Evolutionary conservation across 2,329 filamentous ascomycete genomes (phyloP), one percentile per base, ranked within the genome.

Genomic region (Colletotrichum ledebouriae): DNA sequence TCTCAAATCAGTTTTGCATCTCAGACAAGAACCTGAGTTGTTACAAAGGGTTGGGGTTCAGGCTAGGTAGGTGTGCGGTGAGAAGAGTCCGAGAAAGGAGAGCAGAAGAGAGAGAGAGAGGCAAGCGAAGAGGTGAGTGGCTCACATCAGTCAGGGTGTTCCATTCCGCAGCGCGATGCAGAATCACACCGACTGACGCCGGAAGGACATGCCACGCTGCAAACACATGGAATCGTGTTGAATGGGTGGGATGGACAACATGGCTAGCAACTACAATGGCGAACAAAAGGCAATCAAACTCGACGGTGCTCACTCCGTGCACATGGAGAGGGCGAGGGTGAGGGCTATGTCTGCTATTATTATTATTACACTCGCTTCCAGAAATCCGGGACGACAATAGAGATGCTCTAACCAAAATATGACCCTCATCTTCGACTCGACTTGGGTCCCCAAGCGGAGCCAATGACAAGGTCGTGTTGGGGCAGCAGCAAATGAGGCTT

Each of bases 1-100:
- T 59, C 61, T 39, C 61, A 65, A 60, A 66, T 60, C 66, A 69
- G 41, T 60, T 46, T 60, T 49, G 61, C 56, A 69, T 69, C 66
- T 69, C 61, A 65, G 47, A 58, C 39, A 58, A 37, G 46, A 46
- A 58, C 55, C 9, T 42, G 55, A 58, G 22, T 55, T 55, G 17
- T 55, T 55, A 55, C 50, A n/a, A 67, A 11, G 34, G 33, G 4
- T 15, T 33, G n/a, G 56, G 37, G 60, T 25, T 13, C 37, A 15
- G 52, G 33, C n/a, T n/a, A 25, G 5, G 17, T 46, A 41, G 62
- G 41, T 62, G 41, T 49, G 49, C 41, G 34, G 41, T 17, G 52
- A 41, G 33, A 10, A 50, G 47, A n/a, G 47, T 20, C 34, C 10
- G 49, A 15, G 34, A 37, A n/a, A 57, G 53, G 33, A 29, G 49